phyloP scores from a whole-genome alignment of 805 yeast genomes.

The Scheffersomyces ergatensis region DNA sequence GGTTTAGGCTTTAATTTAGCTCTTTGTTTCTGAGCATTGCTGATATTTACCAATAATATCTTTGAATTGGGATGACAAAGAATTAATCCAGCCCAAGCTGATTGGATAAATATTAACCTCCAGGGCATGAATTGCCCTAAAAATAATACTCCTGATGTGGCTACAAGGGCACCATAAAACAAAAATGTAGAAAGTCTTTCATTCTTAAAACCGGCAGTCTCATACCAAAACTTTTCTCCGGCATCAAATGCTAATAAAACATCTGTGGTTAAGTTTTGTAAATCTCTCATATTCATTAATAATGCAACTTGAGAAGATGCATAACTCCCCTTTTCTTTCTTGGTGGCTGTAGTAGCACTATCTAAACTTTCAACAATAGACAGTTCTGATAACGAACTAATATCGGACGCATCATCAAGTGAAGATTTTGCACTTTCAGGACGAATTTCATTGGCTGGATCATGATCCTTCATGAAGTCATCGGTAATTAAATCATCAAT shows the following conservation, averaged over 20 bases:
- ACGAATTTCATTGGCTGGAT: background rate
- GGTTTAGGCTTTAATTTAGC: constrained; percentile 5
- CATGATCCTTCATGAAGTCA: constrained; percentile 9
- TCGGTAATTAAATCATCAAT: constrained; percentile 29
- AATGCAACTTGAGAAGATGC: constrained; percentile 34
- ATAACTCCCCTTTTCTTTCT: constrained; percentile 11
- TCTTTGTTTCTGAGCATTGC: constrained; percentile 8
- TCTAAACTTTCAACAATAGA: background rate
- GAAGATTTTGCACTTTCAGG: constrained; percentile 13
- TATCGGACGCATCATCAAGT: constrained; percentile 10
- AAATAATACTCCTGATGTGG: constrained; percentile 39
- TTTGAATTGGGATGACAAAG: constrained; percentile 60
- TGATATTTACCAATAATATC: constrained; percentile 20
- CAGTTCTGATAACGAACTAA: constrained; percentile 6
- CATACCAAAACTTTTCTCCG: constrained; percentile 54
- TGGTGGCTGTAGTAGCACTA: constrained; percentile 3
- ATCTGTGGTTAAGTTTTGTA: constrained; percentile 63
- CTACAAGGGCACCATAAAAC: constrained; percentile 33
- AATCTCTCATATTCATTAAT: constrained; percentile 65
- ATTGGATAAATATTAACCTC: constrained; percentile 51
- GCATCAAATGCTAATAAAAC: constrained; percentile 48
- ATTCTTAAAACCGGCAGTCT: constrained; percentile 68
- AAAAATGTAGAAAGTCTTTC: constrained; percentile 64
- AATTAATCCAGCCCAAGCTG: constrained; percentile 56
- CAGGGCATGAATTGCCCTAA: constrained; percentile 60